Evolutionary conservation across 1,284 basidiomycete genomes (phyloP).

Genomic region (Malassezia brasiliensis): DNA sequence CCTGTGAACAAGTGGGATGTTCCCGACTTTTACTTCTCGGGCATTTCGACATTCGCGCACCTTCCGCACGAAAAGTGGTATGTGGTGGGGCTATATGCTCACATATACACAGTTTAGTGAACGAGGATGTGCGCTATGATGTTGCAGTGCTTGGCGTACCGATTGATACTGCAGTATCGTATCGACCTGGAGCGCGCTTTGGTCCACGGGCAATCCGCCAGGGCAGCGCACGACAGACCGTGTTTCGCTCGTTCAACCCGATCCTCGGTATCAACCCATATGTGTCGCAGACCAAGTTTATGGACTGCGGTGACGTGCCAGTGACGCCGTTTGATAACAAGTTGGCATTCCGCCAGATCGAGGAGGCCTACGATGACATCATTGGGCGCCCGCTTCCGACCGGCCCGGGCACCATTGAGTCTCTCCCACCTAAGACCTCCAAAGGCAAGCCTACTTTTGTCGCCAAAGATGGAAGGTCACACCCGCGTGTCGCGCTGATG

Average conservation of each 20-base stretch:
- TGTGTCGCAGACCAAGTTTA: slow-evolving; percentile 20
- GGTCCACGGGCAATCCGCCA: slow-evolving; percentile 25
- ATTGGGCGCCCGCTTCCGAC: slow-evolving; percentile 9
- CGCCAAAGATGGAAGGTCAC: slow-evolving; percentile 24
- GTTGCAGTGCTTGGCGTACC: slow-evolving; percentile 31
- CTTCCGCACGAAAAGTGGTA: slow-evolving; percentile 17
- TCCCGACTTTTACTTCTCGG: slow-evolving; percentile 6
- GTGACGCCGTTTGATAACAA: slow-evolving; percentile 21
- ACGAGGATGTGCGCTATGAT: slow-evolving; percentile 19
- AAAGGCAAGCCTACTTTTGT: slow-evolving; percentile 3
- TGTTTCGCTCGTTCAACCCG: slow-evolving; percentile 19
- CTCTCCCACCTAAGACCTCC: slow-evolving; percentile 10
- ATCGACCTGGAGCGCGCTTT: slow-evolving; percentile 26
- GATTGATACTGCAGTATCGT: slow-evolving; percentile 26
- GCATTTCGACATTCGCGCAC: slow-evolving; percentile 25
- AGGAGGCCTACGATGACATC: slow-evolving; percentile 14
- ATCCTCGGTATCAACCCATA: slow-evolving; percentile 19
- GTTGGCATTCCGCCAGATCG: slow-evolving; percentile 22
- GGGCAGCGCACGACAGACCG: slow-evolving; percentile 23
- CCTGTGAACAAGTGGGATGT: slow-evolving; percentile 2
- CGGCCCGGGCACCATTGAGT: slow-evolving; percentile 17
- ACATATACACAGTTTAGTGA: slow-evolving; percentile 17
- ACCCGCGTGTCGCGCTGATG: slow-evolving; percentile 50
- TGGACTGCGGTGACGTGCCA: slow-evolving; percentile 30
- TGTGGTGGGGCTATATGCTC: neutral